These are phyloP conservation scores for Pigoraptor vietnamica DNA, from an alignment of 78 protist genomes.

Conservation along the genomic window DNA sequence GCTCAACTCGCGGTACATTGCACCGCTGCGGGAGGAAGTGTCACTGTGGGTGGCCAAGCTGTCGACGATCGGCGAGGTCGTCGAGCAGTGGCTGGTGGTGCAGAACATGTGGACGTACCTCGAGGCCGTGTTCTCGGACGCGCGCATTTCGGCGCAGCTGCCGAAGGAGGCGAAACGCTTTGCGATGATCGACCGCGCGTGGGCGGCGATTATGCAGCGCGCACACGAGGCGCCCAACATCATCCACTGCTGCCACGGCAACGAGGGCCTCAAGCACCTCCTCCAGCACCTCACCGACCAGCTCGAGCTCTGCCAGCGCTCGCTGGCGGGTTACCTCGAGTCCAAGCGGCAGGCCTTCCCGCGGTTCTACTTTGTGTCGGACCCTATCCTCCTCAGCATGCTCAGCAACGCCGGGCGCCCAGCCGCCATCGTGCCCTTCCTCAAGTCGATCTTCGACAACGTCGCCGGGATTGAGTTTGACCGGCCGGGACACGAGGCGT, in stretches of 20 bases:
- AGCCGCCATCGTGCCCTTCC: slow-evolving; percentile 57
- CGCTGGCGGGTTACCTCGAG: slow-evolving; percentile 79
- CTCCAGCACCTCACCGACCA: slow-evolving; percentile 69
- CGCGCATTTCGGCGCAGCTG: slow-evolving; percentile 75
- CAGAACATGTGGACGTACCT: slow-evolving; percentile 76
- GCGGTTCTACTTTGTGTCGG: slow-evolving; percentile 88
- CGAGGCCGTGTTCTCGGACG: slow-evolving; percentile 82
- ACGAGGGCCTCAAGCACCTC: slow-evolving; percentile 49
- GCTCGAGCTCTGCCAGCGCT: slow-evolving; percentile 84
- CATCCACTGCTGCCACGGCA: slow-evolving; percentile 37
- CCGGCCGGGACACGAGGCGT: neutral
- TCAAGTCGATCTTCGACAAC: slow-evolving; percentile 63
- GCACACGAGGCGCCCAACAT: slow-evolving; percentile 58
- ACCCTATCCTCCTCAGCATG: slow-evolving; percentile 76
- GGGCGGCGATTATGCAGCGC: slow-evolving; percentile 68
- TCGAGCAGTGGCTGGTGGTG: slow-evolving; percentile 80
- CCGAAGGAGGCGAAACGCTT: slow-evolving; percentile 85
- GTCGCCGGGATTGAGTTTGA: slow-evolving; percentile 46
- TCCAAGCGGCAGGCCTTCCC: slow-evolving; percentile 73
- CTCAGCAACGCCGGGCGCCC: slow-evolving; percentile 79
- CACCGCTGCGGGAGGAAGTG: slow-evolving; percentile 57
- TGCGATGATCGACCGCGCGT: slow-evolving; percentile 65
- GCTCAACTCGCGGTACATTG: slow-evolving; percentile 52
- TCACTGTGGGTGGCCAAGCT: slow-evolving; percentile 38
- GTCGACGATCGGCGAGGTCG: slow-evolving; percentile 34